Conservation (phyloP, 208 protist species). For the Trypanosoma scelopori region DNA sequence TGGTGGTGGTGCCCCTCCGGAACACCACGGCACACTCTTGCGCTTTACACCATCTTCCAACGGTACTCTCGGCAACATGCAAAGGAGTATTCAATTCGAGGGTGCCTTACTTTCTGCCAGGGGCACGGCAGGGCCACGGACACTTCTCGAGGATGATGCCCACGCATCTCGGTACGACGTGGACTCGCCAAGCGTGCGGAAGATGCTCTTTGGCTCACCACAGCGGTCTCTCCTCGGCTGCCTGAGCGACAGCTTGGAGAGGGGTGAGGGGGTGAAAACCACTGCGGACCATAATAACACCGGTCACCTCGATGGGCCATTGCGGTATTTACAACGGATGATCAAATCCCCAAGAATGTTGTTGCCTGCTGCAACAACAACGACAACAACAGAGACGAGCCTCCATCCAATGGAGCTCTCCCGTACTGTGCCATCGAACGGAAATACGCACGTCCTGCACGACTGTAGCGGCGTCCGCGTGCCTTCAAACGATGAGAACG, state of each 20-base stretch:
- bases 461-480: no score
- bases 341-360: no score
- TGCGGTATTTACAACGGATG: background rate
- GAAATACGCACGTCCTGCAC: no score
- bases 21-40: background rate
- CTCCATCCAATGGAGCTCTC: no score
- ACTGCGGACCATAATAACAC: background rate
- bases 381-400: no score
- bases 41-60: conserved; percentile 6
- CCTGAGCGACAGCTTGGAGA: conserved; percentile 12
- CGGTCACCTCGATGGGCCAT: background rate
- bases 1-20: no score
- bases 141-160: conserved; percentile 10
- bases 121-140: background rate
- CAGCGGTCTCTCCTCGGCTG: background rate
- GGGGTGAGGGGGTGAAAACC: background rate
- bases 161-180: background rate
- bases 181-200: conserved; percentile 12
- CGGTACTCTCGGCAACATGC: conserved; percentile 14
- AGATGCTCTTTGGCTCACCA: conserved; percentile 20
- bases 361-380: no score
- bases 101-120: background rate
- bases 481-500: background rate
- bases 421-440: no score
- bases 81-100: conserved; percentile 20